Base-by-base conservation (phyloP, 2,329 filamentous ascomycete species). In the Trichoderma koningiopsis region DNA sequence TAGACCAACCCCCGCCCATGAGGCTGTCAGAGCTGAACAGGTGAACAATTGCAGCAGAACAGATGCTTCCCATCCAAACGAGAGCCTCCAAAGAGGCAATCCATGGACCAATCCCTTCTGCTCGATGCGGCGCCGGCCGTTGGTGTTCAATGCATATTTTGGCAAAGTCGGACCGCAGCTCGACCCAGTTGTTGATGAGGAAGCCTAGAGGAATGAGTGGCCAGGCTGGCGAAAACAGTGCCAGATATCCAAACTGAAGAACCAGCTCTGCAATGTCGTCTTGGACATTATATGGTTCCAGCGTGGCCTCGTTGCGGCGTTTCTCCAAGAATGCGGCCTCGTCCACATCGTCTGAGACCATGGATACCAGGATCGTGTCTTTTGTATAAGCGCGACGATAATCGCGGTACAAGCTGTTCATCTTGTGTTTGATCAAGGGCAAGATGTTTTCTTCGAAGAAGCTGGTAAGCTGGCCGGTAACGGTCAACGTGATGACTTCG, bases 71-170 rank as follows among this genome's bases (percentile, higher is more conserved):
- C 35, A 92, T 79, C 90, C 91, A 92, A 2, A 89, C 87, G 14
- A 94, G 82, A 71, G 92, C 88, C 59, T 87, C 86, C 14, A 94
- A 82, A 0, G 87, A 89, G 71, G 89, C 85, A 19, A 93, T 84
- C 86, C 90, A 93, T 0, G 91, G 91, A 0, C 91, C 91, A 71
- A 94, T 93, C 4, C 89, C 90, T 75, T 93, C 91, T 0, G 89
- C 85, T 6, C 91, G 88, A 72, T 86, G 86, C 0, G 91, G 91
- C 0, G 85, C 87, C 0, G 91, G 92, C 0, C 92, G 87, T 71
- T 90, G 89, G 81, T 91, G 91, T 75, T 93, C 90, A 29, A 89
- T 83, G 71, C 89, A 92, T 68, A 94, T 91, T 75, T 93, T 94
- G 79, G 92, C 86, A 57, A 92, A 91, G 74, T 94, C 91, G 3